These are phyloP conservation scores for Brassica incana DNA, from an alignment of 345 rosid species.

Conservation along the genomic window DNA sequence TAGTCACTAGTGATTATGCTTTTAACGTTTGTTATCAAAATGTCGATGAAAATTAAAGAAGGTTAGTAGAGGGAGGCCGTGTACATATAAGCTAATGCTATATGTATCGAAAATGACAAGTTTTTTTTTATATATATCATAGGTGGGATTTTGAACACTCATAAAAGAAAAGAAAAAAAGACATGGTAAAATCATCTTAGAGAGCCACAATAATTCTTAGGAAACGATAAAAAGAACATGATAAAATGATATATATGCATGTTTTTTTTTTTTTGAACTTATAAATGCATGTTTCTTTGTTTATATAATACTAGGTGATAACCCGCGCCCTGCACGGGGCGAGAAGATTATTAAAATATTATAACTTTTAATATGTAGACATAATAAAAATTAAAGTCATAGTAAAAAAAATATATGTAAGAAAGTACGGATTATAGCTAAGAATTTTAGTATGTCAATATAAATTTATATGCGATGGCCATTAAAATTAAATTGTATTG, in stretches of 20 bases:
- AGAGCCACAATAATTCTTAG: not conserved
- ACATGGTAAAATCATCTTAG: not conserved
- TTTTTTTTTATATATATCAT: not conserved
- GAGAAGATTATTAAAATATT: too few species aligned
- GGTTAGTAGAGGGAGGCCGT: not conserved
- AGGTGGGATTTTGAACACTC: not conserved
- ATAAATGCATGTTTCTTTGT: conserved; percentile 21
- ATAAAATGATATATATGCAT: not conserved
- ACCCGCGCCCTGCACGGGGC: too few species aligned
- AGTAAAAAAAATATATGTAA: too few species aligned
- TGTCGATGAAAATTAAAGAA: not conserved
- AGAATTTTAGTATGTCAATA: too few species aligned
- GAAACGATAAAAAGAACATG: not conserved
- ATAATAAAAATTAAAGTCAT: too few species aligned
- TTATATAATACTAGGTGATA: not conserved
- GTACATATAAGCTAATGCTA: not conserved
- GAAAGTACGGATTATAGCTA: too few species aligned
- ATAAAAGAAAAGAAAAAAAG: not conserved
- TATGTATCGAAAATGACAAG: not conserved
- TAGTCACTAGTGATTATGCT: not conserved
- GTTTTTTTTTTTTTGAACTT: too few species aligned
- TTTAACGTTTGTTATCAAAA: not conserved
- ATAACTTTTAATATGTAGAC: too few species aligned
- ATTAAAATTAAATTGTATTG: too few species aligned
- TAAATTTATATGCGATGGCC: too few species aligned